Conservation (phyloP, 148 eudicot species). For the Rheum nobile region DNA sequence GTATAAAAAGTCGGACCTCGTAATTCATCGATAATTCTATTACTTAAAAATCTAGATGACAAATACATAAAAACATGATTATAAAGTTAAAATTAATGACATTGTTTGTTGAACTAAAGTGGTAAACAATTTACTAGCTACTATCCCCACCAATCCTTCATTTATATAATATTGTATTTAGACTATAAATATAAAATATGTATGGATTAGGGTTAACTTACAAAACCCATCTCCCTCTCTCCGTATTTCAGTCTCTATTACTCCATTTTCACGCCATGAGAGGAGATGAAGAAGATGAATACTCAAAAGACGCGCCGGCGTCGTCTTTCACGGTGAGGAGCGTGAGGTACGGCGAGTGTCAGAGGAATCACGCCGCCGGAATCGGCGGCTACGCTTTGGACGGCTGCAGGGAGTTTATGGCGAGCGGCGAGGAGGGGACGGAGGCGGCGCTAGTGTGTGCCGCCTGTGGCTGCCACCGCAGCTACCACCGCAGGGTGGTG, state of each 20-base stretch:
- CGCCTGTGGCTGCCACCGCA: conserved; percentile 75
- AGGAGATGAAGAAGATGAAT: not conserved
- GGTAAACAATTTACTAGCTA: too few relatives aligned
- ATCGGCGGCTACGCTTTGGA: conserved; percentile 79
- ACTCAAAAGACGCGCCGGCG: not conserved
- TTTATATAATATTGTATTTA: not conserved
- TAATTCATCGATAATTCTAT: too few relatives aligned
- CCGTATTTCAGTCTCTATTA: not conserved
- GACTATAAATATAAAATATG: not conserved
- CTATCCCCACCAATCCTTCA: not conserved
- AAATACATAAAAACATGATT: too few relatives aligned
- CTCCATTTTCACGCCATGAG: not conserved
- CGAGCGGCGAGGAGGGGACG: conserved; percentile 50
- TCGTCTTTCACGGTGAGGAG: not conserved
- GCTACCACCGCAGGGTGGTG: conserved; percentile 50
- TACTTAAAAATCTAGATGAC: too few relatives aligned
- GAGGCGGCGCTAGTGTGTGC: conserved; percentile 42
- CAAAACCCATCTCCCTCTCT: not conserved
- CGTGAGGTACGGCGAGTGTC: conserved; percentile 53
- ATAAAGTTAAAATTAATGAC: too few relatives aligned
- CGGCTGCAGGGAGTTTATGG: conserved; percentile 78
- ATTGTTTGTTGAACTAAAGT: too few relatives aligned
- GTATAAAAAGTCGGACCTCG: too few relatives aligned
- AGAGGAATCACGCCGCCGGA: conserved; percentile 65
- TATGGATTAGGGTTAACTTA: not conserved